Percentiles rank a stretch among this genome's conserved stretches.
These are phyloP conservation scores for Angomonas deanei DNA, from an alignment of 208 protist genomes.

Conservation along the genomic window DNA sequence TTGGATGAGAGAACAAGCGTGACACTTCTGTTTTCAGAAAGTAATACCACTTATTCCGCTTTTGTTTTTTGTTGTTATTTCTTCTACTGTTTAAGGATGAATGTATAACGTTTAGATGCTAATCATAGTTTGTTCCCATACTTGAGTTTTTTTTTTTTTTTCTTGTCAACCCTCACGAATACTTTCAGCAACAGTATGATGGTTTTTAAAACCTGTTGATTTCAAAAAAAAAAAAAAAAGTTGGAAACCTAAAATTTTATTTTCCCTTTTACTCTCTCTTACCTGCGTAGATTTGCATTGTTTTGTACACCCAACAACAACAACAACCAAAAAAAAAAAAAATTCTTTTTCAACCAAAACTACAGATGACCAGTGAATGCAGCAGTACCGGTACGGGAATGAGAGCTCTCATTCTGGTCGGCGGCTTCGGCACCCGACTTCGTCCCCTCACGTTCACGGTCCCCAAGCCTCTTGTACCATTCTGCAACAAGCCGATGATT, in stretches of 20 bases:
- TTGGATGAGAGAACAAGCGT: too few species aligned
- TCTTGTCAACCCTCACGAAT: background rate
- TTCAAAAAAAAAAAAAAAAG: background rate
- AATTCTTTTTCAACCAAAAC: background rate
- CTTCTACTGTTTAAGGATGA: background rate
- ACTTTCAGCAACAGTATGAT: background rate
- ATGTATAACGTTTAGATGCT: background rate
- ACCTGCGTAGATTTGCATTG: too few species aligned
- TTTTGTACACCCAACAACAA: too few species aligned
- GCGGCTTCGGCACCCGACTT: conserved; percentile 93
- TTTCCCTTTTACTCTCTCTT: background rate
- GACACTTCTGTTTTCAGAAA: too few species aligned
- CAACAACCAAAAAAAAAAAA: too few species aligned
- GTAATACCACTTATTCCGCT: background rate
- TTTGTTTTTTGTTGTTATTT: conserved; percentile 3
- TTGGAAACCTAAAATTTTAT: background rate
- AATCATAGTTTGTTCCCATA: background rate
- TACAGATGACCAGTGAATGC: conserved; percentile 10
- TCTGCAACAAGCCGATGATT: conserved; percentile 98
- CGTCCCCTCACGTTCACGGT: conserved; percentile 95
- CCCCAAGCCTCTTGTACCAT: conserved; percentile 97
- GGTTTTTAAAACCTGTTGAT: background rate
- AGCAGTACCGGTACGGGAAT: conserved; percentile 52
- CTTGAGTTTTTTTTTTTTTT: background rate
- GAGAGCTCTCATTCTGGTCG: conserved; percentile 97